phyloP scores from a whole-genome alignment of 768 basidiomycete species.

The Mycena vulgaris region DNA sequence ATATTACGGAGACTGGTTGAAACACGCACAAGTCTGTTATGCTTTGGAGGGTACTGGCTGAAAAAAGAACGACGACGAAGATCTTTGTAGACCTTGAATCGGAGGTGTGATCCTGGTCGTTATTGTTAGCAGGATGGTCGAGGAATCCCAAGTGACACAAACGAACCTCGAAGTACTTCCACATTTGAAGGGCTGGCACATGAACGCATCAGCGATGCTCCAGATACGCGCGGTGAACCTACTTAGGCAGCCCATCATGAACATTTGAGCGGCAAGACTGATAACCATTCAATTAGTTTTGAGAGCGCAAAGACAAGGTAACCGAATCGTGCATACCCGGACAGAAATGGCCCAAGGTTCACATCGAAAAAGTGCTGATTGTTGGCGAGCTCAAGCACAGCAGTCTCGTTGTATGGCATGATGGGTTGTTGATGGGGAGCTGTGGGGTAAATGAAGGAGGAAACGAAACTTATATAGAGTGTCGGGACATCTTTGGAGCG shows the following conservation, averaged over 20 bases:
- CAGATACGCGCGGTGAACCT: background rate
- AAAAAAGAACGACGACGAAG: background rate
- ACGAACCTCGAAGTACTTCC: conserved; percentile 6
- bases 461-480: too few species aligned
- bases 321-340: background rate
- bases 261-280: conserved; percentile 7
- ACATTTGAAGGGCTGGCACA: background rate
- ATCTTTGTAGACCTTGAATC: background rate
- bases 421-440: background rate
- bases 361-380: background rate
- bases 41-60: background rate
- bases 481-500: too few species aligned
- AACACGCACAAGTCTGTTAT: background rate
- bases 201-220: background rate
- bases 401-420: background rate
- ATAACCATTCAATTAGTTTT: background rate
- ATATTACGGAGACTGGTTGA: background rate
- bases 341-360: background rate
- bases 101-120: background rate
- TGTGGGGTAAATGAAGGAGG: too few species aligned
- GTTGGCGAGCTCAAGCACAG: background rate
- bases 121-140: background rate
- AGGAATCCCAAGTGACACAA: background rate
- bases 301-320: too few species aligned
- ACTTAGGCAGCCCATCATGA: conserved; percentile 9